Percentiles rank a stretch among this genome's conserved stretches.
Evolutionary conservation across 441 rosid genomes (phyloP).

Genomic region (Erodium trifolium): DNA sequence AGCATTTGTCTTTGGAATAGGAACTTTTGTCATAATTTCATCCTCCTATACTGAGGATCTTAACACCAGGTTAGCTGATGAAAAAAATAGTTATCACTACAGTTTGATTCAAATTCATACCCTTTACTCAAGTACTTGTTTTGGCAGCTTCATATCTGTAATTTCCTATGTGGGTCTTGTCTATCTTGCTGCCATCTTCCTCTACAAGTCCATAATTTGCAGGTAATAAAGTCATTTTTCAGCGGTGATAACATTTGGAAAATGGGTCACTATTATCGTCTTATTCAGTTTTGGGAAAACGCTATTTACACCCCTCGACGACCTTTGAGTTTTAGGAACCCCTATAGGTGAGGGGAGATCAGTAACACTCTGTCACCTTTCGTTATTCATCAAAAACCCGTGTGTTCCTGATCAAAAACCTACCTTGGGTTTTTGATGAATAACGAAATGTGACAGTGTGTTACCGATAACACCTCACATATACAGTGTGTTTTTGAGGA

Average conservation of each 20-base stretch:
- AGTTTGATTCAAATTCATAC: background rate
- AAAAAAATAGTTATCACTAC: background rate
- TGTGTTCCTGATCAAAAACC: no score
- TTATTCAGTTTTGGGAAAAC: background rate
- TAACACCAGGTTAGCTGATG: conserved; percentile 41
- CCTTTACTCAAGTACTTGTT: background rate
- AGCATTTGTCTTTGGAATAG: conserved; percentile 62
- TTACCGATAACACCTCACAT: no score
- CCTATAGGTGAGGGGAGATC: no score
- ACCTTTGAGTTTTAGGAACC: no score
- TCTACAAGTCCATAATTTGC: conserved; percentile 55
- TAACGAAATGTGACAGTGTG: no score
- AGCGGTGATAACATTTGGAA: background rate
- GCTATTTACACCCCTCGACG: no score
- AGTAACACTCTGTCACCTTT: no score
- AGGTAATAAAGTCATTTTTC: conserved; percentile 31
- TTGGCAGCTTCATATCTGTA: conserved; percentile 62
- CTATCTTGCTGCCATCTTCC: conserved; percentile 59
- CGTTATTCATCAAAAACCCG: no score
- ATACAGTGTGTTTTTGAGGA: no score
- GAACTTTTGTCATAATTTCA: conserved; percentile 59
- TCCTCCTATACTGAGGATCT: conserved; percentile 69
- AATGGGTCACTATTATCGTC: background rate
- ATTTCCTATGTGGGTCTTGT: conserved; percentile 66
- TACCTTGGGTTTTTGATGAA: no score